phyloP scores from a whole-genome alignment of 148 eudicot genomes.

The Nepenthes gracilis region DNA sequence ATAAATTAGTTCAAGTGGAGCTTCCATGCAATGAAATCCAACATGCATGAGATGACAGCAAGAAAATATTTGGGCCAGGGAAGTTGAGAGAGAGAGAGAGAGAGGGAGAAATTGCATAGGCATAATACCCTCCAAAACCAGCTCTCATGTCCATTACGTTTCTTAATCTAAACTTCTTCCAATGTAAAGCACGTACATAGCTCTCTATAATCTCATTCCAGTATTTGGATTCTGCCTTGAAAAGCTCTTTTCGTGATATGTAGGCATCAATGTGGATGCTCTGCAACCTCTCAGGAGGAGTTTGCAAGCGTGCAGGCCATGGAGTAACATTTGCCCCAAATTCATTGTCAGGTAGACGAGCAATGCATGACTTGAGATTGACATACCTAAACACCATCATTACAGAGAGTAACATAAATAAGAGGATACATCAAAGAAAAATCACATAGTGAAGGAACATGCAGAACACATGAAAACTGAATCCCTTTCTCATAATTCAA shows the following conservation, averaged over 20 bases:
- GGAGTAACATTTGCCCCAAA: constrained; percentile 53
- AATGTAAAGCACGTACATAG: constrained; percentile 61
- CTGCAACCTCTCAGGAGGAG: constrained; percentile 88
- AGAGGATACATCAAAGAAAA: not conserved
- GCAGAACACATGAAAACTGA: too few species aligned
- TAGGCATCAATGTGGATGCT: constrained; percentile 84
- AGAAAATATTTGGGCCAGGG: not conserved
- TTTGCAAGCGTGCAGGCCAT: constrained; percentile 80
- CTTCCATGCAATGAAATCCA: not conserved
- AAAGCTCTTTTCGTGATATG: constrained; percentile 85
- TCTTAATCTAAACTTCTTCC: constrained; percentile 51
- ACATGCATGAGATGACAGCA: not conserved
- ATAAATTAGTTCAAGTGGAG: not conserved
- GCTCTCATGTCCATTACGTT: constrained; percentile 98
- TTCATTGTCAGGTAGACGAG: constrained; percentile 72
- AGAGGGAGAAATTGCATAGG: constrained; percentile 3
- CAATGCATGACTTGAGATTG: constrained; percentile 70
- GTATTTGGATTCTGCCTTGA: constrained; percentile 77
- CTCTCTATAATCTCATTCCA: constrained; percentile 73
- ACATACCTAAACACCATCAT: constrained; percentile 54
- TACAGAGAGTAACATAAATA: not conserved
- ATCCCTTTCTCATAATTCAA: too few species aligned
- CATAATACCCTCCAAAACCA: constrained; percentile 82
- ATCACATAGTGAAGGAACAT: too few species aligned
- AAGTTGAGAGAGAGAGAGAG: constrained; percentile 2